Conservation (phyloP, 2,329 filamentous ascomycete genomes). For the Didymella segeticola region DNA sequence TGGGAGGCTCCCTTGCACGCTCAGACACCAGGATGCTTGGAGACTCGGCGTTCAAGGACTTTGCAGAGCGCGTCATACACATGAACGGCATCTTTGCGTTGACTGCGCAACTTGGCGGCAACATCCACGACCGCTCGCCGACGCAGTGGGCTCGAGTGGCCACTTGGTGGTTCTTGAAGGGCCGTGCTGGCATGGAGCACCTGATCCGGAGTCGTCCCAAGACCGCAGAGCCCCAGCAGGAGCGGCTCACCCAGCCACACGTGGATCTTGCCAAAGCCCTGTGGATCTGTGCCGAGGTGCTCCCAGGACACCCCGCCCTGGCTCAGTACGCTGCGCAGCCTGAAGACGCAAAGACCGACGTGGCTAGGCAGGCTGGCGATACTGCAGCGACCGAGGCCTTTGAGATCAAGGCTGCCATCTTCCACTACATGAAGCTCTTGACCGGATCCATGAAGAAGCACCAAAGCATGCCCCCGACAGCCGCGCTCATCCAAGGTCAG, state of each 20-base stretch:
- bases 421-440: slow-evolving; percentile 74
- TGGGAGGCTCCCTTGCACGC: slow-evolving; percentile 27
- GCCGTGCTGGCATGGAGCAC: slow-evolving; percentile 75
- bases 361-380: slow-evolving; percentile 54
- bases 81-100: slow-evolving; percentile 78
- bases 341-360: slow-evolving; percentile 43
- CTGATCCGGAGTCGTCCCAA: slow-evolving; percentile 70
- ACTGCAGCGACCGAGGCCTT: slow-evolving; percentile 54
- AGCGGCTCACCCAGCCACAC: slow-evolving; percentile 73
- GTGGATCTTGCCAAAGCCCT: slow-evolving; percentile 84
- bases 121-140: slow-evolving; percentile 67
- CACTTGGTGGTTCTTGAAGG: slow-evolving; percentile 90
- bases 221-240: slow-evolving; percentile 59
- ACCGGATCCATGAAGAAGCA: slow-evolving; percentile 85
- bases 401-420: slow-evolving; percentile 61
- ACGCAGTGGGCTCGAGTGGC: slow-evolving; percentile 74
- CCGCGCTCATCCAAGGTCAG: slow-evolving; percentile 75
- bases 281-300: slow-evolving; percentile 69
- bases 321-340: slow-evolving; percentile 33
- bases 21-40: slow-evolving; percentile 44
- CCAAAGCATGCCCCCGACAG: slow-evolving; percentile 70
- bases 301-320: slow-evolving; percentile 45
- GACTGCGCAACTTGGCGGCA: slow-evolving; percentile 75
- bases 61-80: slow-evolving; percentile 73
- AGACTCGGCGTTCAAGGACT: slow-evolving; percentile 67